Evolutionary conservation across 306 rosid genomes (phyloP), one percentile per base, ranked within the genome.

Genomic region (Coriaria nepalensis): DNA sequence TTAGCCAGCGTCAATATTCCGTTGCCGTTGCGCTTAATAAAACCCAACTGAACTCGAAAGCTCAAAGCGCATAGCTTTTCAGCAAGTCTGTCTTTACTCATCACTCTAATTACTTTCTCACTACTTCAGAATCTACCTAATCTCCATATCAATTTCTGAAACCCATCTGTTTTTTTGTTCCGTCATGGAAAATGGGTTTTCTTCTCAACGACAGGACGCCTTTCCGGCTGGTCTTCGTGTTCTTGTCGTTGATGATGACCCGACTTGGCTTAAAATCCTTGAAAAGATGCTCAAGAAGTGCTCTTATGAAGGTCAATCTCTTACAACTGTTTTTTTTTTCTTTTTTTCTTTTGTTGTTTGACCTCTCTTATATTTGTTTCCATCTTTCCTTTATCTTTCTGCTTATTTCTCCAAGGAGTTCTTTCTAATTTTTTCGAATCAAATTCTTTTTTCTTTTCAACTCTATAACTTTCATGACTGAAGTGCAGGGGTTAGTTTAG

Each of bases 241-340:
- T 56, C 94, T 90, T 0, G 95, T 90, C 8, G 97, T 90, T 7
- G 97, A 90, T 42, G 97, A 90, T 58, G 97, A 90, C 50, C 95
- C 92, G 6, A 90, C 97, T 11, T 90, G 97, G 97, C 78, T 90
- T 7, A 90, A 65, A 74, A 84, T 90, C 72, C 78, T 90, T 51
- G 97, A 90, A 51, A 90, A 90, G 92, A 90, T 90, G 97, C 94
- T 90, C 37, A 90, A 81, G 62, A 90, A 81, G 66, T 90, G 97
- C 55, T 72, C 80, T 32, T 84, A 84, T 36, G 97, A 90, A 57
- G 97, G 97, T 73, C 57, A 34, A 38, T 33, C 43, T 40, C 29
- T 20, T 20, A 1, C 29, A 20, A 11, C 11, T 5, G 13, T 20
- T 43, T 6, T 48, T 45, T 20, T 43, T 6, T 48, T 45, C 13